Evolutionary conservation across 1,284 basidiomycete species (phyloP).

Genomic region (Apiotrichum laibachii): DNA sequence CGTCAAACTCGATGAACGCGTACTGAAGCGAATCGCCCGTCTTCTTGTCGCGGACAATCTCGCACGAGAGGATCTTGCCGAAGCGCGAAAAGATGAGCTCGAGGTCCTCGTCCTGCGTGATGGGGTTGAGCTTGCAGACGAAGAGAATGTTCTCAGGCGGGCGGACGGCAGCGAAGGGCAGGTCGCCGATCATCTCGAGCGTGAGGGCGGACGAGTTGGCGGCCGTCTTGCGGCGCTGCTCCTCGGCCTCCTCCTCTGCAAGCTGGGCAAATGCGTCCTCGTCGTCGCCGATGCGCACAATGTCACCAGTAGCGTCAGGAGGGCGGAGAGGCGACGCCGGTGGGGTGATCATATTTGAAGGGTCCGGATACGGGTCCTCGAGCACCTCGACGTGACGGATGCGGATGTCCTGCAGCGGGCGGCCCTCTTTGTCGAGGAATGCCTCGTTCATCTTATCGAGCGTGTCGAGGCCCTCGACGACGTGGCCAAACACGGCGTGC

Average conservation of each 20-base stretch:
- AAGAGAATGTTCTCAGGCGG: constrained; percentile 98
- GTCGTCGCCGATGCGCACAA: constrained; percentile 79
- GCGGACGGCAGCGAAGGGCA: constrained; percentile 95
- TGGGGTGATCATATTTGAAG: constrained; percentile 66
- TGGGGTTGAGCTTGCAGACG: constrained; percentile 96
- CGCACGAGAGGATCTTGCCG: constrained; percentile 92
- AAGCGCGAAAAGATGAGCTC: constrained; percentile 97
- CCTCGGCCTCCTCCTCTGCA: constrained; percentile 79
- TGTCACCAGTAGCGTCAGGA: constrained; percentile 62
- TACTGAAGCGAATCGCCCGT: constrained; percentile 96
- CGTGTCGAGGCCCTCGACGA: constrained; percentile 91
- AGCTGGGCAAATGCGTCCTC: constrained; percentile 66
- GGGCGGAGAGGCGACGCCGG: constrained; percentile 67
- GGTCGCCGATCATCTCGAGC: constrained; percentile 97
- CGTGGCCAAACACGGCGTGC: constrained; percentile 91
- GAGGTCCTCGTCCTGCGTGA: constrained; percentile 91
- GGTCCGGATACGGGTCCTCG: constrained; percentile 93
- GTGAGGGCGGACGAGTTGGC: constrained; percentile 91
- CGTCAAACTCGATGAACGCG: constrained; percentile 98
- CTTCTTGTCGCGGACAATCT: constrained; percentile 92
- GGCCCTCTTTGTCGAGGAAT: constrained; percentile 78
- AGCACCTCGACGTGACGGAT: constrained; percentile 90
- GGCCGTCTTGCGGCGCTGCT: constrained; percentile 72
- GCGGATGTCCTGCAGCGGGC: constrained; percentile 88
- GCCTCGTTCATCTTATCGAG: constrained; percentile 90